Conservation (phyloP, 148 eudicot species). For the Simmondsia chinensis region DNA sequence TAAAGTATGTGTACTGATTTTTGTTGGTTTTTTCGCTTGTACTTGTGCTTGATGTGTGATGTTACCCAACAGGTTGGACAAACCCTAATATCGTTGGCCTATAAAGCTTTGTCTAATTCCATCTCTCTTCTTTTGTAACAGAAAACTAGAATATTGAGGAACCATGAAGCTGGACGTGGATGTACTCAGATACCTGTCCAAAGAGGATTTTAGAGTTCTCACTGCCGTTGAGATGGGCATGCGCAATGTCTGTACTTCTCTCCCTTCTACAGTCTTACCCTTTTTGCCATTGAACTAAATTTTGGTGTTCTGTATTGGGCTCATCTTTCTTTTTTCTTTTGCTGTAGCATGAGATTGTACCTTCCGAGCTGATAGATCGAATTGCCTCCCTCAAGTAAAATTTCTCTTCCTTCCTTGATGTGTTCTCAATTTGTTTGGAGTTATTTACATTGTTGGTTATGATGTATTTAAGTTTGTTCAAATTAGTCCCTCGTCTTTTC, state of each 20-base stretch:
- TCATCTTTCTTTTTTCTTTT: neutral
- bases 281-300: neutral
- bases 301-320: neutral
- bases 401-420: too few relatives aligned
- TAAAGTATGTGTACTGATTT: too few relatives aligned
- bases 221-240: slow-evolving; percentile 97
- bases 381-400: slow-evolving; percentile 88
- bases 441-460: too few relatives aligned
- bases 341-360: slow-evolving; percentile 89
- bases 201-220: slow-evolving; percentile 91
- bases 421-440: too few relatives aligned
- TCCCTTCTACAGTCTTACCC: neutral
- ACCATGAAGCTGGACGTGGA: slow-evolving; percentile 85
- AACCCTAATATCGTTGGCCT: too few relatives aligned
- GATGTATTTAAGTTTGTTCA: too few relatives aligned
- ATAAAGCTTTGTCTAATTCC: too few relatives aligned
- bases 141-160: too few relatives aligned
- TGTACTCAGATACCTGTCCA: slow-evolving; percentile 73
- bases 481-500: neutral
- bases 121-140: too few relatives aligned
- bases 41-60: too few relatives aligned
- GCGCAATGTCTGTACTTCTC: slow-evolving; percentile 48
- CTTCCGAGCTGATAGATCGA: slow-evolving; percentile 65
- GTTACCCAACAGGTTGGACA: too few relatives aligned
- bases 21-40: too few relatives aligned